Evolutionary conservation across 139 green algal species (phyloP).

Genomic region (Axilococcus clingmanii): DNA sequence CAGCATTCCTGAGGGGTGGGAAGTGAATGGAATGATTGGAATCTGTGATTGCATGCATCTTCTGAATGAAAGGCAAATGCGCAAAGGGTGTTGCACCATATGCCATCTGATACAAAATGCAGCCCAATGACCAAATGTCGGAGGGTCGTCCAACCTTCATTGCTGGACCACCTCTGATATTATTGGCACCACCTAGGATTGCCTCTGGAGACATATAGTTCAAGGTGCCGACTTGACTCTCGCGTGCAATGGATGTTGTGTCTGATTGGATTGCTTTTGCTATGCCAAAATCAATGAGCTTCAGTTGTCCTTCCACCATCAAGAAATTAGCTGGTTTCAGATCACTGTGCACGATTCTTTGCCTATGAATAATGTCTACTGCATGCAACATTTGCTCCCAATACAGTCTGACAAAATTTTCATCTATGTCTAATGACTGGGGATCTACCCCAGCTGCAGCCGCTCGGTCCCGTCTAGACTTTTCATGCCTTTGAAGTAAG

Average conservation of each 20-base stretch:
- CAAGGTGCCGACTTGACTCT: constrained; percentile 89
- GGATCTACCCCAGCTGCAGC: not conserved
- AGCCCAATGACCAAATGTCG: constrained; percentile 92
- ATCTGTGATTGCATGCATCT: constrained; percentile 90
- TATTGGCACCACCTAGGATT: constrained; percentile 70
- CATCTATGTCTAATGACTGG: constrained; percentile 49
- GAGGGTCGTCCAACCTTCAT: constrained; percentile 74
- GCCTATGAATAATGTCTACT: constrained; percentile 84
- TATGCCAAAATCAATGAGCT: constrained; percentile 99
- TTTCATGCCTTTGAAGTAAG: constrained; percentile 50
- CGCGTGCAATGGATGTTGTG: constrained; percentile 86
- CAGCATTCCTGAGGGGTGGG: constrained; percentile 46
- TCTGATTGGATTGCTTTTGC: constrained; percentile 80
- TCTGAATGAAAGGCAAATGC: constrained; percentile 81
- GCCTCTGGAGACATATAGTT: constrained; percentile 99
- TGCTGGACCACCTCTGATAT: constrained; percentile 53
- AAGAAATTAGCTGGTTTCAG: constrained; percentile 97
- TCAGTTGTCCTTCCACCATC: constrained; percentile 89
- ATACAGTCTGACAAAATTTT: constrained; percentile 94
- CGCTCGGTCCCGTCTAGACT: constrained; percentile 13
- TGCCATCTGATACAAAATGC: constrained; percentile 98
- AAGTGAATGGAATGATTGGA: constrained; percentile 50
- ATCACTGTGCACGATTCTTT: constrained; percentile 91
- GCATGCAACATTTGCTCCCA: constrained; percentile 97
- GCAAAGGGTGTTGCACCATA: constrained; percentile 76